Percentiles rank a stretch among this genome's conserved stretches.
These are phyloP conservation scores for Ilyonectria mors-panacis DNA, from an alignment of 2,329 filamentous ascomycete genomes.

Conservation along the genomic window DNA sequence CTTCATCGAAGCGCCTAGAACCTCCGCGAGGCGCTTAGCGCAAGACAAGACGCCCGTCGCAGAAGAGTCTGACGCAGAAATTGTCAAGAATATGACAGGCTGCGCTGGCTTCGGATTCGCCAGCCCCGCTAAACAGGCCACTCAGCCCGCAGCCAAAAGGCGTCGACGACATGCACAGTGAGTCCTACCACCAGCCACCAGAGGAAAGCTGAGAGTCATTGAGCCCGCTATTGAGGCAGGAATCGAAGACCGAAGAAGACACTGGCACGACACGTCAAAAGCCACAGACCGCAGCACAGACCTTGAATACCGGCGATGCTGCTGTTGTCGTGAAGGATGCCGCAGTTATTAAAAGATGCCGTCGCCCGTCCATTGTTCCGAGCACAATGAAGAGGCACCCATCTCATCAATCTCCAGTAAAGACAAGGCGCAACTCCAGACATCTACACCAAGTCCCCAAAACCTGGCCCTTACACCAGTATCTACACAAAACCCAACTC, in stretches of 20 bases:
- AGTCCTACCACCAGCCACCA: constrained; percentile 30
- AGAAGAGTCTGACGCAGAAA: constrained; percentile 48
- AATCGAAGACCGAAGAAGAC: constrained; percentile 37
- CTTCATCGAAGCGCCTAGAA: constrained; percentile 31
- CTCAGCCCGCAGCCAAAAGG: constrained; percentile 42
- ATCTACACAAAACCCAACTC: constrained; percentile 10
- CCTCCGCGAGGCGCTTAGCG: constrained; percentile 19
- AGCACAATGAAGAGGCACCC: constrained; percentile 20
- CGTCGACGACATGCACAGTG: constrained; percentile 36
- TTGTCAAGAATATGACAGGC: constrained; percentile 51
- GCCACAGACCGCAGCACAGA: constrained; percentile 5
- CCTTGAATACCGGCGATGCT: constrained; percentile 1
- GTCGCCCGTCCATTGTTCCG: not conserved
- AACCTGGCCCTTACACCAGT: not conserved
- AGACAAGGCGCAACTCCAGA: not conserved
- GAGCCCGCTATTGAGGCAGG: constrained; percentile 32
- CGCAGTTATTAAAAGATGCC: constrained; percentile 31
- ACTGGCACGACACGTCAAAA: constrained; percentile 19
- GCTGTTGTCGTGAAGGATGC: constrained; percentile 5
- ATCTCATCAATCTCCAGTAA: constrained; percentile 4
- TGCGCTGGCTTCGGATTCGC: constrained; percentile 50
- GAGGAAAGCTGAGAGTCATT: constrained; percentile 8
- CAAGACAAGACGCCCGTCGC: constrained; percentile 29
- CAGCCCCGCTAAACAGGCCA: constrained; percentile 35
- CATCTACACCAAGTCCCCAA: constrained; percentile 1